Base-by-base conservation (phyloP, 768 basidiomycete genomes). In the Neoboletus subvelutipes region DNA sequence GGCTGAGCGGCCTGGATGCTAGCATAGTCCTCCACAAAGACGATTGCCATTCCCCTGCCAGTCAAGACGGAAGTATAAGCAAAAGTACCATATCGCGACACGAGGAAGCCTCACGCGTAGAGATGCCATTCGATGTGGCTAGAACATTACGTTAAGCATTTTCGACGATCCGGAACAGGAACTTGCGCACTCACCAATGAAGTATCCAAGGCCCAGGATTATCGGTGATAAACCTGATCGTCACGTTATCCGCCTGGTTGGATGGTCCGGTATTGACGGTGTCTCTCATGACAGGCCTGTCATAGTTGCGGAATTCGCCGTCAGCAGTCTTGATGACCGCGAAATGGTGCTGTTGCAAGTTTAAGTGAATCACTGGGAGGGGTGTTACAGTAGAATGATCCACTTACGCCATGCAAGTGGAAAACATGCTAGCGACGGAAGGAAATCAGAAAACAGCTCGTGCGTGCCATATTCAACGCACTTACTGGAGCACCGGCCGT, bases 181-280 rank as follows among this genome's bases (percentile, higher is more conserved):
- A 10, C 17, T 24, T 1, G 24, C 3, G 4, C 31, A 47, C 58
- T 45, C 47, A 67, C 65, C 75, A 79, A 45, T 78, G 78, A 53
- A 80, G 64, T 50, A 81, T 73, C 78, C 83, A 86, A 4, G 83
- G 82, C 5, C 86, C 88, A 5, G 85, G 78, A 70, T 88, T 89
- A 64, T 90, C 82, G 0, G 87, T 86, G 29, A 68, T 70, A 75
- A 87, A 89, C 11, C 86, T 78, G 50, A 90, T 77, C 26, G 75
- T 75, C 31, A 78, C 76, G 13, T 63, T 63, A 33, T 69, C 63
- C 1, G 80, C 75, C 22, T 73, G 72, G 56, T 77, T 78, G 2
- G 63, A 66, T 5, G 66, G 18, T 33, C 26, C 61, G 67, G 65
- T 63, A 49, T 36, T 66, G n/a, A 83, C 76, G 1, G 81, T 82